Conservation (phyloP, 108 stramenopile genomes). For the Cyclotella choctawhatcheeana region DNA sequence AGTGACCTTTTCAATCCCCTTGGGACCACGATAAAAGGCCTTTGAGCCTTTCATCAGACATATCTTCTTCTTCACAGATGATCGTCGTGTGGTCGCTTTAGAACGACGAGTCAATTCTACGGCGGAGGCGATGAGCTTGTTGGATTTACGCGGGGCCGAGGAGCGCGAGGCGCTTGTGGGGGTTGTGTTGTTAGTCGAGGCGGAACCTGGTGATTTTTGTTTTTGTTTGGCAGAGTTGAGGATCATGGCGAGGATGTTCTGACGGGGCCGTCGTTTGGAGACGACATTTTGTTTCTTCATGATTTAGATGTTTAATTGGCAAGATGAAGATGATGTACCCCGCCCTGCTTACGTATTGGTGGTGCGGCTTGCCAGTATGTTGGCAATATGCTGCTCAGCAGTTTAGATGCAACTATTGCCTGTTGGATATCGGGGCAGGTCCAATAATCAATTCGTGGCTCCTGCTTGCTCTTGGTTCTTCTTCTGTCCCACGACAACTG, state of each 20-base stretch:
- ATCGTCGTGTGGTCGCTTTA: slow-evolving; percentile 8
- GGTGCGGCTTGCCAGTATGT: no score
- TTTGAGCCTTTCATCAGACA: slow-evolving; percentile 28
- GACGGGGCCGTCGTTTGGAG: slow-evolving; percentile 48
- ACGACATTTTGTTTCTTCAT: slow-evolving; percentile 21
- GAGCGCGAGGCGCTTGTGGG: slow-evolving; percentile 1
- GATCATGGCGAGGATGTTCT: slow-evolving; percentile 47
- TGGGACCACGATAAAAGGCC: slow-evolving; percentile 39
- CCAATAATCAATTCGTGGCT: no score
- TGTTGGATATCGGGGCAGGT: no score
- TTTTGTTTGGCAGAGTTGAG: slow-evolving; percentile 22
- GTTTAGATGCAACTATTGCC: no score
- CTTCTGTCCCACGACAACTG: no score
- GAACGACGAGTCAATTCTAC: slow-evolving; percentile 30
- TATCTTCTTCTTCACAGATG: background rate
- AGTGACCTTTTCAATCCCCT: slow-evolving; percentile 46
- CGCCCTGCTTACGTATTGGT: no score
- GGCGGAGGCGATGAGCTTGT: slow-evolving; percentile 28
- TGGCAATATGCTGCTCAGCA: no score
- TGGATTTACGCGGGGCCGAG: background rate
- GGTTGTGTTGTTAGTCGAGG: slow-evolving; percentile 2
- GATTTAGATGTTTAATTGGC: no score
- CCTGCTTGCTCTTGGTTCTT: no score
- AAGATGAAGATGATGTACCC: no score
- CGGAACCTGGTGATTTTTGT: background rate